Evolutionary conservation across 1,139 yeast species (phyloP), one percentile per base, ranked within the genome.

Genomic region (Yamadazyma aaseri): DNA sequence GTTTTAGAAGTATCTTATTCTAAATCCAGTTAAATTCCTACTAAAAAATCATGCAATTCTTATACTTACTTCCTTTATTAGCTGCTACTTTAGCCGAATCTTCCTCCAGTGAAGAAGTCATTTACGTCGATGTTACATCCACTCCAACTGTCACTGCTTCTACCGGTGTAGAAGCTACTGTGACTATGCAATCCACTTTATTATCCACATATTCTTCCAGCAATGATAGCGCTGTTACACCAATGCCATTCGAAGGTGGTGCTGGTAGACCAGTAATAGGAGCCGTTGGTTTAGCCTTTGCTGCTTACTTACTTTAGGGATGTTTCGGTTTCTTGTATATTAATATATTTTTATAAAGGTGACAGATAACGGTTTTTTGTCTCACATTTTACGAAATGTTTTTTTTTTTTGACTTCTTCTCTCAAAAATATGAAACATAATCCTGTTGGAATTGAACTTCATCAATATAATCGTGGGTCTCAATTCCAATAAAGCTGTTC

Each of bases 401-500:
- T 9, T 9, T 22, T 13, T 25, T 25, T 6, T 25, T 25, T 7
- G 17, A 7, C 13, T n/a, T 12, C 13, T 11, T 6, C 6, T 12
- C 7, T 25, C 6, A 6, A 7, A 25, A 25, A 14, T 14, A 12
- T 12, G 27, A 14, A 11, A 40, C 34, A 38, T 51, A 47, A 17
- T 45, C 41, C 33, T 47, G 44, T 28, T 47, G 45, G 14, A 47
- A 34, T 33, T 42, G 46, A 17, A 47, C 36, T 34, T 49, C 48
- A 14, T 45, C 46, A 24, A 47, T 44, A 31, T 46, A 47, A 11
- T 45, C 45, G 31, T 49, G 43, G 8, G 41, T 41, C 13, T 51
- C 55, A n/a, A 66, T 60, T 15, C 96, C 96, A 42, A 86, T 71
- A 51, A 87, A 86, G 18, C 55, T 55, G 53, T 83, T 81, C 97